These are phyloP conservation scores for Teunomyces atbi DNA, from an alignment of 805 yeast species.

Conservation along the genomic window DNA sequence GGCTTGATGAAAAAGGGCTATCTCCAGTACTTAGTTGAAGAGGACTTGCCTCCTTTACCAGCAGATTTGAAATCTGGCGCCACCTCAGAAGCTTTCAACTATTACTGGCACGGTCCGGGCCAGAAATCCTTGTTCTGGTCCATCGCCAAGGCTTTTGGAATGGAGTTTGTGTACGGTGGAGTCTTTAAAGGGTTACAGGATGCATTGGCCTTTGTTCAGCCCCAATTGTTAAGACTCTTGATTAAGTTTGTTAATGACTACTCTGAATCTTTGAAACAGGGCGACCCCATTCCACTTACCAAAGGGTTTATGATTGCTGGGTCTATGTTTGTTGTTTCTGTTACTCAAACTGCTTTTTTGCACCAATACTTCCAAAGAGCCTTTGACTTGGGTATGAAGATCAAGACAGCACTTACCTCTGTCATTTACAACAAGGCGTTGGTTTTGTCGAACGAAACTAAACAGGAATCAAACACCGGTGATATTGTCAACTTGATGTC, in stretches of 20 bases:
- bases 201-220: constrained; percentile 77
- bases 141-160: constrained; percentile 69
- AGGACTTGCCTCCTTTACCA: constrained; percentile 82
- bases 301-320: constrained; percentile 74
- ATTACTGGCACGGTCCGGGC: constrained; percentile 61
- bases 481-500: constrained; percentile 94
- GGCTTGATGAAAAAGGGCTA: constrained; percentile 78
- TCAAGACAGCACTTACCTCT: constrained; percentile 67
- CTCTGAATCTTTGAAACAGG: constrained; percentile 30
- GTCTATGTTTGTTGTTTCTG: constrained; percentile 71
- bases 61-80: constrained; percentile 54
- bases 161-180: constrained; percentile 68
- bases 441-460: constrained; percentile 68
- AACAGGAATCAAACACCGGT: constrained; percentile 75
- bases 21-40: constrained; percentile 48
- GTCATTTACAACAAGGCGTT: constrained; percentile 67
- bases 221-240: constrained; percentile 69
- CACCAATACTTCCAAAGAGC: constrained; percentile 79
- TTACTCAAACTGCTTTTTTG: constrained; percentile 71
- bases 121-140: constrained; percentile 56
- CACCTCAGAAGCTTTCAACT: constrained; percentile 49
- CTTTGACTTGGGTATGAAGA: constrained; percentile 74
- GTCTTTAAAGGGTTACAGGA: constrained; percentile 73
- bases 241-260: constrained; percentile 53
- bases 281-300: constrained; percentile 58